Conservation (phyloP, 768 basidiomycete genomes). For the Zangia roseola region DNA sequence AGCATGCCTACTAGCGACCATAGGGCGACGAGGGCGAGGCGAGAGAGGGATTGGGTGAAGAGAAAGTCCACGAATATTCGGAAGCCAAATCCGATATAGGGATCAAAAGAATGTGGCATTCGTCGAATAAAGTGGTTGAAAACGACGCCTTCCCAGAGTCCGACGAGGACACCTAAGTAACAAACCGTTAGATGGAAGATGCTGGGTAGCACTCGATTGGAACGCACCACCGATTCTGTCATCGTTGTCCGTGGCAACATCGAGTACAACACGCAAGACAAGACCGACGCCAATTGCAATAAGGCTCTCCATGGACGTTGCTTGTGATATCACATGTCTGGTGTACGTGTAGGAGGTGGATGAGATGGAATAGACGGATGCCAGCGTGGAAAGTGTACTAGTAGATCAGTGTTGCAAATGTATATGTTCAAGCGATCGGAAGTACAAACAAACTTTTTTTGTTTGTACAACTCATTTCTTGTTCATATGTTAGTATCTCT, state of each 20-base stretch:
- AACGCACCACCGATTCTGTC: conserved; percentile 31
- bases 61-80: conserved; percentile 73
- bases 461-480: no score
- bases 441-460: conserved; percentile 21
- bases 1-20: conserved; percentile 56
- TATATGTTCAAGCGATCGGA: conserved; percentile 5
- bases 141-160: conserved; percentile 78
- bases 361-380: conserved; percentile 29
- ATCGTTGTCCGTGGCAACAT: conserved; percentile 40
- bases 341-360: conserved; percentile 25
- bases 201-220: neutral
- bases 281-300: conserved; percentile 69
- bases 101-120: conserved; percentile 63
- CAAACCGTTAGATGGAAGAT: neutral
- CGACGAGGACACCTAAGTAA: conserved; percentile 60
- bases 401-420: neutral
- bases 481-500: no score
- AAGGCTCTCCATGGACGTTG: conserved; percentile 61
- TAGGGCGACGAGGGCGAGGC: conserved; percentile 46
- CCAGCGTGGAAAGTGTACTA: conserved; percentile 24
- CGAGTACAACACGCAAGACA: conserved; percentile 60
- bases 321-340: conserved; percentile 27
- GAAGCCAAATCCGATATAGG: conserved; percentile 64
- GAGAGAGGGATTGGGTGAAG: conserved; percentile 53
- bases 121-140: conserved; percentile 71